These are phyloP conservation scores for Neocatenulostroma microsporum DNA, from an alignment of 2,329 filamentous ascomycete genomes.

Conservation along the genomic window DNA sequence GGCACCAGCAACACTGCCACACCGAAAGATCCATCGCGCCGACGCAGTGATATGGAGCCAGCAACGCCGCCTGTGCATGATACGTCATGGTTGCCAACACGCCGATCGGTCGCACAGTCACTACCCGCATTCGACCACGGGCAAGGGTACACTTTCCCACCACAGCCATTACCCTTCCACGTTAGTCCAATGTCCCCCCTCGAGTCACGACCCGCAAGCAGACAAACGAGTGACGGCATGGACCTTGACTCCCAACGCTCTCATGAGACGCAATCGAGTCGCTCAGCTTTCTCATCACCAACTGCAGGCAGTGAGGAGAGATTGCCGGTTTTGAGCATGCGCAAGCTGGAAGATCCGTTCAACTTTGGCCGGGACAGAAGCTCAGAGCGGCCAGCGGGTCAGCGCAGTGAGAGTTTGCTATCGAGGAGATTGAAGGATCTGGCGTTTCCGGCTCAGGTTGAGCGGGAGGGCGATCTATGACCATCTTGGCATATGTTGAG, in stretches of 20 bases:
- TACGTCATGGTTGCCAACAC: conserved; percentile 1
- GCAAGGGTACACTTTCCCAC: conserved; percentile 17
- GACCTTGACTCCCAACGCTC: conserved; percentile 18
- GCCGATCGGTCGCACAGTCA: conserved; percentile 16
- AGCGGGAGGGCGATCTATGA: not conserved
- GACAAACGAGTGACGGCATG: conserved; percentile 19
- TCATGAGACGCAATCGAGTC: conserved; percentile 11
- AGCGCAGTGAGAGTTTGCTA: conserved; percentile 53
- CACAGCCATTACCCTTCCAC: conserved; percentile 21
- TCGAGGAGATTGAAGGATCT: conserved; percentile 59
- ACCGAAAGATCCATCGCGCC: conserved; percentile 11
- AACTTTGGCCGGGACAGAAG: conserved; percentile 17
- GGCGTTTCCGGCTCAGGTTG: conserved; percentile 25
- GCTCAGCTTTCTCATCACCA: conserved; percentile 4
- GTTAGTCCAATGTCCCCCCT: conserved; percentile 18
- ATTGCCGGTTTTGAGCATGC: conserved; percentile 1
- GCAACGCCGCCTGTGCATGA: conserved; percentile 4
- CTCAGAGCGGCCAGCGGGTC: conserved; percentile 52
- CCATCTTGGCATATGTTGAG: too few species aligned
- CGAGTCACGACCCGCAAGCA: conserved; percentile 24
- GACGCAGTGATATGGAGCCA: conserved; percentile 13
- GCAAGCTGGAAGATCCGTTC: conserved; percentile 12
- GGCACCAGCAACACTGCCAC: conserved; percentile 10
- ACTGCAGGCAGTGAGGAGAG: not conserved
- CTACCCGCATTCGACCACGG: conserved; percentile 21